phyloP scores from a whole-genome alignment of 371 early-diverging fungal species.

The Neoconidiobolus thromboides region DNA sequence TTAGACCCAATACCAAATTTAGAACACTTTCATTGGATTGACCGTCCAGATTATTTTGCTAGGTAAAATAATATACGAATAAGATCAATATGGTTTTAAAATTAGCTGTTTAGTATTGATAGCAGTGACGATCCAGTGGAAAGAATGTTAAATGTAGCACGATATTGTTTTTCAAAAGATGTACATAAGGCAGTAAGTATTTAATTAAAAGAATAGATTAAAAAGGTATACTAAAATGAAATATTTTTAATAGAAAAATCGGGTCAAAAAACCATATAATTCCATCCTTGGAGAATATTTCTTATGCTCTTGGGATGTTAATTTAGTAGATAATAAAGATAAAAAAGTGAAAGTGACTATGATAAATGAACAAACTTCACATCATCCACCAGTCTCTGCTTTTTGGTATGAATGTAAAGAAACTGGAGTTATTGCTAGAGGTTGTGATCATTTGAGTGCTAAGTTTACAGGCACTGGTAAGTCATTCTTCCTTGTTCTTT shows the following conservation, averaged over 20 bases:
- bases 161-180: conserved; percentile 50
- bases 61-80: conserved; percentile 12
- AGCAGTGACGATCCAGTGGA: conserved; percentile 36
- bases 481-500: not conserved
- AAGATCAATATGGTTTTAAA: not conserved
- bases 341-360: conserved; percentile 16
- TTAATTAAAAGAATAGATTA: not conserved
- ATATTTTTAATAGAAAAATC: conserved; percentile 10
- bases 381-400: conserved; percentile 30
- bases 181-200: conserved; percentile 26
- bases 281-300: conserved; percentile 37
- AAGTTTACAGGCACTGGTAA: conserved; percentile 30
- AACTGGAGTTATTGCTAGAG: conserved; percentile 22
- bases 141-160: conserved; percentile 36
- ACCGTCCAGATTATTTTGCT: conserved; percentile 42
- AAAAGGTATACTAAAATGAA: not conserved
- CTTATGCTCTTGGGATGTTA: conserved; percentile 29
- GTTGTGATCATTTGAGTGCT: conserved; percentile 32
- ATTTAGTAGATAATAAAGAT: conserved; percentile 5
- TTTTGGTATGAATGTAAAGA: conserved; percentile 24
- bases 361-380: conserved; percentile 24
- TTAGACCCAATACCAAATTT: conserved; percentile 45
- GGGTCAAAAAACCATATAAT: conserved; percentile 33
- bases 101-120: conserved; percentile 18
- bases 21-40: conserved; percentile 56